A percentile compares a stretch with the other conserved stretches of the same genome.
phyloP scores from a whole-genome alignment of 2,329 filamentous ascomycete species.

The Colletotrichum melonis region DNA sequence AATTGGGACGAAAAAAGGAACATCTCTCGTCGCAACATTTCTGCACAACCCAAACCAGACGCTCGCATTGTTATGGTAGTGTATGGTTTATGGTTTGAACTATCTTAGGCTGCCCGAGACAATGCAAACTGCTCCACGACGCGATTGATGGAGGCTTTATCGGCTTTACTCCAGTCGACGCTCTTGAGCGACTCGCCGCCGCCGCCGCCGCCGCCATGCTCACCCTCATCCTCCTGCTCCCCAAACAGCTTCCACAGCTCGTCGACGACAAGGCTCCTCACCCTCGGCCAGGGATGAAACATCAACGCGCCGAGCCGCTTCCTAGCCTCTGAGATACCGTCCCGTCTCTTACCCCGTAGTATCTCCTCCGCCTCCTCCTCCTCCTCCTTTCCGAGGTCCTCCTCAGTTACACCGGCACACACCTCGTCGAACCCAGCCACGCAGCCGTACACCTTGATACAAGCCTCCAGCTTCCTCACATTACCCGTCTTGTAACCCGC shows the following conservation, averaged over 20 bases:
- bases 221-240: slow-evolving; percentile 14
- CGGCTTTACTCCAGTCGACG: slow-evolving; percentile 68
- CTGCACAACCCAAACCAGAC: background rate
- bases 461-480: slow-evolving; percentile 83
- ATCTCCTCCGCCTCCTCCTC: too few species aligned
- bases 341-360: slow-evolving; percentile 47
- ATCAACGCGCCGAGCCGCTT: slow-evolving; percentile 80
- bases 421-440: slow-evolving; percentile 59
- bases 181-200: slow-evolving; percentile 55
- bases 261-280: slow-evolving; percentile 70
- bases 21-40: too few species aligned
- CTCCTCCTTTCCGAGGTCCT: slow-evolving; percentile 27
- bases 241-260: slow-evolving; percentile 65
- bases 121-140: slow-evolving; percentile 58
- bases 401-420: background rate
- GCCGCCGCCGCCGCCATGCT: slow-evolving; percentile 36
- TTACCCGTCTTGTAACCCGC: slow-evolving; percentile 86
- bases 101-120: slow-evolving; percentile 34
- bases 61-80: background rate
- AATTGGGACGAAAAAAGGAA: too few species aligned
- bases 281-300: slow-evolving; percentile 83
- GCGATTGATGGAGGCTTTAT: slow-evolving; percentile 56
- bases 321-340: slow-evolving; percentile 64
- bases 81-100: too few species aligned
- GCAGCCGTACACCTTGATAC: slow-evolving; percentile 81